These are phyloP conservation scores for Aspergillus pseudonomiae DNA, from an alignment of 2,329 filamentous ascomycete species.

Conservation along the genomic window DNA sequence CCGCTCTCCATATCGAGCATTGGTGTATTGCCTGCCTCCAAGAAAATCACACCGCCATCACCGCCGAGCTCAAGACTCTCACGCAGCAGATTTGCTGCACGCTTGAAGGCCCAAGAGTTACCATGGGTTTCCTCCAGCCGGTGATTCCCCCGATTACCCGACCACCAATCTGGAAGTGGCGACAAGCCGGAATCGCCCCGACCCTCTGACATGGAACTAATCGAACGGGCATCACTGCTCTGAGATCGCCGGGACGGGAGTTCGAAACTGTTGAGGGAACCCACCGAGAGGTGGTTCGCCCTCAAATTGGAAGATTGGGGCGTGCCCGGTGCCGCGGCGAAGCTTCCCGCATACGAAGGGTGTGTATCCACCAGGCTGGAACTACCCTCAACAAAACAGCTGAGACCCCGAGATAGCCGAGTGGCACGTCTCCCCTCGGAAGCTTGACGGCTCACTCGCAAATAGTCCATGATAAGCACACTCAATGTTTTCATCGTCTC, in stretches of 20 bases:
- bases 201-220: constrained; percentile 31
- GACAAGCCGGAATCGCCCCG: constrained; percentile 32
- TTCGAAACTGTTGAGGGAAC: constrained; percentile 28
- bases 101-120: constrained; percentile 48
- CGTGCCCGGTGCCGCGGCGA: constrained; percentile 20
- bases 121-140: constrained; percentile 38
- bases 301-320: constrained; percentile 26
- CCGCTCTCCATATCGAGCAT: constrained; percentile 32
- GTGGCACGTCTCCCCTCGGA: constrained; percentile 56
- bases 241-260: constrained; percentile 29
- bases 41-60: constrained; percentile 51
- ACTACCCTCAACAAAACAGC: constrained; percentile 57
- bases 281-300: constrained; percentile 26
- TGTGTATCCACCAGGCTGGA: constrained; percentile 43
- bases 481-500: constrained; percentile 61
- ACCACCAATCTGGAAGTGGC: constrained; percentile 37
- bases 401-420: constrained; percentile 58
- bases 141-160: constrained; percentile 29
- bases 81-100: constrained; percentile 53
- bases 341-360: constrained; percentile 27
- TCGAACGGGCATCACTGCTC: constrained; percentile 31
- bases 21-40: constrained; percentile 35
- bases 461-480: constrained; percentile 61
- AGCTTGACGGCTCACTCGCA: constrained; percentile 59
- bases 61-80: constrained; percentile 50